Evolutionary conservation across 306 rosid species (phyloP).

Genomic region (Castanea sativa): DNA sequence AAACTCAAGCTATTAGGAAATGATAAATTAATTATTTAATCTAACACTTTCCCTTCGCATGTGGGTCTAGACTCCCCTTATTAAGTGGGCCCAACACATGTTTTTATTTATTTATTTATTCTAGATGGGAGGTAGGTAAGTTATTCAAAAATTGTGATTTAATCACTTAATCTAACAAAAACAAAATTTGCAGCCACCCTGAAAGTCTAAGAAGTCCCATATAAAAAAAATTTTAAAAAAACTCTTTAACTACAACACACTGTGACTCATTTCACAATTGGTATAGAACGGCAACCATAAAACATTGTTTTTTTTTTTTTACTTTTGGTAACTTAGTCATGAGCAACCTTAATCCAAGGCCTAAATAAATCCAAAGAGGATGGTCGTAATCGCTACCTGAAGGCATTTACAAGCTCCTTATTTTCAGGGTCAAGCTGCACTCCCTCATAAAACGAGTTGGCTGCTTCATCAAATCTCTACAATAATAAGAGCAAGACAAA

Average conservation of each 20-base stretch:
- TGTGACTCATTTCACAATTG: neutral
- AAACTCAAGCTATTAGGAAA: too few species aligned
- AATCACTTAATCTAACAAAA: too few species aligned
- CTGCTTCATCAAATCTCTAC: constrained; percentile 97
- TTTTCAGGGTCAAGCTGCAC: constrained; percentile 79
- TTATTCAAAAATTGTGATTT: too few species aligned
- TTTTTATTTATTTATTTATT: too few species aligned
- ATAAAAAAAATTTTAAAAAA: neutral
- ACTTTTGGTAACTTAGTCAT: neutral
- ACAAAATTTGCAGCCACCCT: neutral
- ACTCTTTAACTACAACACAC: neutral
- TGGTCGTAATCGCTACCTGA: constrained; percentile 52
- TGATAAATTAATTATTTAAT: too few species aligned
- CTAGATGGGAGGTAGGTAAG: too few species aligned
- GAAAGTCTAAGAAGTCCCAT: neutral
- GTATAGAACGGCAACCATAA: neutral
- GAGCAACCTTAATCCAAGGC: neutral
- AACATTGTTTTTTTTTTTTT: too few species aligned
- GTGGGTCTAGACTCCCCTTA: too few species aligned
- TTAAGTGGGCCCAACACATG: too few species aligned
- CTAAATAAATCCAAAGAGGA: neutral
- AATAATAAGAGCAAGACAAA: constrained; percentile 15
- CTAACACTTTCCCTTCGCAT: too few species aligned
- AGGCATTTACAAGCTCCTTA: constrained; percentile 73
- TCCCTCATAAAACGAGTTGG: constrained; percentile 87